Evolutionary conservation across 129 eudicot species (phyloP), one percentile per base, ranked within the genome.

Genomic region (Kitagawia praeruptora): DNA sequence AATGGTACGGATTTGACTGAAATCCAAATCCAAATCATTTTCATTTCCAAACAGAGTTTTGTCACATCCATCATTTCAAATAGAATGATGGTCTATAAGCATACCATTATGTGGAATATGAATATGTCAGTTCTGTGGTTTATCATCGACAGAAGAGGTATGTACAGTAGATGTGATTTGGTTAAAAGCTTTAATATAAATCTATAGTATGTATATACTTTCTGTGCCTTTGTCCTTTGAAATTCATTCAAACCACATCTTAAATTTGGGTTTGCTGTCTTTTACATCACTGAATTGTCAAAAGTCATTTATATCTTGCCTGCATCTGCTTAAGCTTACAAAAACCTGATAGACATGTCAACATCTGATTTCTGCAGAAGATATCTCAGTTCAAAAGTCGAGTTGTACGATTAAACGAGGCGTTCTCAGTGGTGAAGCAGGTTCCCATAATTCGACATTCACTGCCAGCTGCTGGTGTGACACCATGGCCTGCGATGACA

Each of bases 391-490:
- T 93, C 76, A 91, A 88, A 93, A 91, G 80, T 74, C 87, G 91
- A 63, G 98, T 91, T 81, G 98, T 93, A 74, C 87, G 89, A 51
- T 90, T 93, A 15, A 93, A 93, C 53, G 97, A 93, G 78, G 97
- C 98, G 73, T 93, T 93, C 84, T 91, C 96, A 10, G 83, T 93
- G 48, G 98, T 93, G 87, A 93, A 85, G 82, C 85, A 91, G 80
- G 90, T 87, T 19, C 98, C 98, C 23, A 77, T 93, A 21, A 84
- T 91, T 41, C 86, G 98, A 56, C 98, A 96, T 39, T 63, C 91
- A 2, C 84, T 93, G 75, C 98, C 98, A 51, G 88, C 90, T 27
- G 83, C 87, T 63, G 93, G 96, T 53, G 76, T 83, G 40, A 71
- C 90, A 78, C 88, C 91, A 44, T 91, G 98, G 98, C 93, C 98